Percentiles rank a stretch among this genome's conserved stretches.
Evolutionary conservation across 2,329 filamentous ascomycete genomes (phyloP).

Genomic region (Fusarium chaquense): DNA sequence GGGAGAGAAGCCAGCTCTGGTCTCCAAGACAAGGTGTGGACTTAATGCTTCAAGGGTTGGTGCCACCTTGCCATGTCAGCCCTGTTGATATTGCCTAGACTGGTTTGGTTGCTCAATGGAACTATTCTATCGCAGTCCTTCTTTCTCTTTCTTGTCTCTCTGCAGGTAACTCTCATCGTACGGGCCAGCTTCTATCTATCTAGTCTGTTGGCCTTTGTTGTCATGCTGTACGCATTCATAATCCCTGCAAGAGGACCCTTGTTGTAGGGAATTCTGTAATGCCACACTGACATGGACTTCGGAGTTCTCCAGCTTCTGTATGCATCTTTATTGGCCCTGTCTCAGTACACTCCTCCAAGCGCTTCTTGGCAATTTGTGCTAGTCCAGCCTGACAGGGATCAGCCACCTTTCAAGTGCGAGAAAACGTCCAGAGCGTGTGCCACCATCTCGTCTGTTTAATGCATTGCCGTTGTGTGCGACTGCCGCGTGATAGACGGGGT

Average conservation of each 20-base stretch:
- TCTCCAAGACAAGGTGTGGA: background rate
- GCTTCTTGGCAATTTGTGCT: conserved; percentile 36
- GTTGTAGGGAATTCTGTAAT: conserved; percentile 31
- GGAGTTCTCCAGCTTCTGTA: conserved; percentile 8
- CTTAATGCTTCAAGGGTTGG: background rate
- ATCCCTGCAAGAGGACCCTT: conserved; percentile 30
- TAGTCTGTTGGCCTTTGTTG: conserved; percentile 13
- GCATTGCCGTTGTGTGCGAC: conserved; percentile 31
- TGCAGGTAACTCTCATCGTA: conserved; percentile 1
- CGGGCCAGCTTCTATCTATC: conserved; percentile 1
- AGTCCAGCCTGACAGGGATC: conserved; percentile 13
- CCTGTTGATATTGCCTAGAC: conserved; percentile 3
- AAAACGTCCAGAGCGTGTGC: conserved; percentile 13
- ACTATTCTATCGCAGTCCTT: background rate
- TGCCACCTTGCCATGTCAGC: background rate
- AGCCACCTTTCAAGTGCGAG: conserved; percentile 2
- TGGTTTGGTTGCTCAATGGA: background rate
- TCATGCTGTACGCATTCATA: conserved; percentile 9
- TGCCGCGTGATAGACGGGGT: conserved; percentile 16
- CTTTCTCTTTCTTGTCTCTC: conserved; percentile 1
- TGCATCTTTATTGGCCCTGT: conserved; percentile 16
- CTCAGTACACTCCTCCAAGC: conserved; percentile 4
- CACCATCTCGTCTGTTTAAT: conserved; percentile 19
- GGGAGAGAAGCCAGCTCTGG: background rate
- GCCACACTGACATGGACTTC: conserved; percentile 23